Conservation (phyloP, 352 stramenopile species). For the Pythium chondricola region DNA sequence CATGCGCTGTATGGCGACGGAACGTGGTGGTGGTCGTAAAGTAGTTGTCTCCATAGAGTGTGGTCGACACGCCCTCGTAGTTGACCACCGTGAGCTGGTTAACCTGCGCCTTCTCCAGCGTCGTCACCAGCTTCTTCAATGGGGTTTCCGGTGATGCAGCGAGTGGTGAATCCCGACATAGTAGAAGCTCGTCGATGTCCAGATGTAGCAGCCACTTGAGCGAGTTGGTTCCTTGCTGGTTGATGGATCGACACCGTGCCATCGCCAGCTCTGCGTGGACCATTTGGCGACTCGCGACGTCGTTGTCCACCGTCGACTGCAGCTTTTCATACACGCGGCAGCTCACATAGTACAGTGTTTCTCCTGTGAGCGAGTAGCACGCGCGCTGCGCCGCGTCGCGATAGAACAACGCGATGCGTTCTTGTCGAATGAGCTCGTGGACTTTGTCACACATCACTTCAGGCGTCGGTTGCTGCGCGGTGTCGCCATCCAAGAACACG, state of each 20-base stretch:
- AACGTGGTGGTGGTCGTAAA: slow-evolving; percentile 24
- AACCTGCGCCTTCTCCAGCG: slow-evolving; percentile 4
- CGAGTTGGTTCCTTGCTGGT: background rate
- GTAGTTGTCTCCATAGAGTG: slow-evolving; percentile 16
- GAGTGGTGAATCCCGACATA: slow-evolving; percentile 10
- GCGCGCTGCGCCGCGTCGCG: background rate
- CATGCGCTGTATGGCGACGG: slow-evolving; percentile 19
- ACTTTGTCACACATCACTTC: slow-evolving; percentile 12
- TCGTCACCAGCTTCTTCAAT: background rate
- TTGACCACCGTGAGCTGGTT: slow-evolving; percentile 32
- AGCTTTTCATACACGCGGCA: slow-evolving; percentile 10
- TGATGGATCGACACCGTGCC: slow-evolving; percentile 2
- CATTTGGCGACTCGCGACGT: slow-evolving; percentile 30
- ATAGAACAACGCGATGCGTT: slow-evolving; percentile 26
- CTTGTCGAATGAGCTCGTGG: slow-evolving; percentile 1
- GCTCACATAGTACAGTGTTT: slow-evolving; percentile 1
- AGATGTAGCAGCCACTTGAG: slow-evolving; percentile 31
- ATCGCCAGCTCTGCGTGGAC: slow-evolving; percentile 30
- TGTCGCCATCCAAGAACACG: slow-evolving; percentile 32
- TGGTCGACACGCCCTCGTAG: slow-evolving; percentile 27
- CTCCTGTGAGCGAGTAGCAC: background rate
- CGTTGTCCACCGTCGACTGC: background rate
- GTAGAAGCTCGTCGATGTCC: slow-evolving; percentile 35
- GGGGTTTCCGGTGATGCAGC: background rate
- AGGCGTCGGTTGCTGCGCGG: slow-evolving; percentile 10